These are phyloP conservation scores for Gossypium aridum DNA, from an alignment of 441 rosid species.

Conservation along the genomic window DNA sequence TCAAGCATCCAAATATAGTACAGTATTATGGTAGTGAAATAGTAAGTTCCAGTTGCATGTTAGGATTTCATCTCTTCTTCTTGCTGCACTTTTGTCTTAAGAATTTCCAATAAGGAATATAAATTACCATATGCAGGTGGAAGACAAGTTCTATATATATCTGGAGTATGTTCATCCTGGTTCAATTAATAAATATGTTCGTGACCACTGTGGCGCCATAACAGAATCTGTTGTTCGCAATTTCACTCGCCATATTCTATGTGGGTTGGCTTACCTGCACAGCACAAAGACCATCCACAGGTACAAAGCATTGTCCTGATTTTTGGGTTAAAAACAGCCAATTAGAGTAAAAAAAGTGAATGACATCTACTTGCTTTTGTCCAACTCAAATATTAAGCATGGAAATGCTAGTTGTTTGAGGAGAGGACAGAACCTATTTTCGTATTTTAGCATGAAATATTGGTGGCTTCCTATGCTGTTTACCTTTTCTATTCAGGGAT, in stretches of 20 bases:
- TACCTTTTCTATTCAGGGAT: slow-evolving; percentile 46
- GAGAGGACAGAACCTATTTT: slow-evolving; percentile 1
- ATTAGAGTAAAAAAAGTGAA: background rate
- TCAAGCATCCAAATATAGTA: slow-evolving; percentile 93
- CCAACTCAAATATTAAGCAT: background rate
- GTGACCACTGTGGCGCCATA: slow-evolving; percentile 85
- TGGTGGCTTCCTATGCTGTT: slow-evolving; percentile 5
- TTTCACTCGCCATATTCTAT: slow-evolving; percentile 20
- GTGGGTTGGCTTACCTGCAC: slow-evolving; percentile 89
- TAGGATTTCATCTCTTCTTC: background rate
- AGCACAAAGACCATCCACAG: slow-evolving; percentile 84
- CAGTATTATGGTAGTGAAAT: slow-evolving; percentile 96
- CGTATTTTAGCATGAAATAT: background rate
- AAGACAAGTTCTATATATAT: slow-evolving; percentile 74
- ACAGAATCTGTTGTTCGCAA: slow-evolving; percentile 82
- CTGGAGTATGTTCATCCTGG: slow-evolving; percentile 96
- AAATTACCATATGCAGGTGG: slow-evolving; percentile 43
- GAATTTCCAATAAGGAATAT: slow-evolving; percentile 11
- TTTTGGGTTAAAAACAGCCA: background rate
- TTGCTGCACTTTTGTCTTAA: background rate
- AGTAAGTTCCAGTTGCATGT: slow-evolving; percentile 45
- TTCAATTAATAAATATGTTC: slow-evolving; percentile 74
- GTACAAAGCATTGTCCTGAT: slow-evolving; percentile 25
- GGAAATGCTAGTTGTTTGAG: slow-evolving; percentile 1
- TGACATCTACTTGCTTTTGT: background rate